Percentiles rank a stretch among this genome's conserved stretches.
Conservation (phyloP, 495 filamentous ascomycete genomes). For the Chaetomidium leptoderma region DNA sequence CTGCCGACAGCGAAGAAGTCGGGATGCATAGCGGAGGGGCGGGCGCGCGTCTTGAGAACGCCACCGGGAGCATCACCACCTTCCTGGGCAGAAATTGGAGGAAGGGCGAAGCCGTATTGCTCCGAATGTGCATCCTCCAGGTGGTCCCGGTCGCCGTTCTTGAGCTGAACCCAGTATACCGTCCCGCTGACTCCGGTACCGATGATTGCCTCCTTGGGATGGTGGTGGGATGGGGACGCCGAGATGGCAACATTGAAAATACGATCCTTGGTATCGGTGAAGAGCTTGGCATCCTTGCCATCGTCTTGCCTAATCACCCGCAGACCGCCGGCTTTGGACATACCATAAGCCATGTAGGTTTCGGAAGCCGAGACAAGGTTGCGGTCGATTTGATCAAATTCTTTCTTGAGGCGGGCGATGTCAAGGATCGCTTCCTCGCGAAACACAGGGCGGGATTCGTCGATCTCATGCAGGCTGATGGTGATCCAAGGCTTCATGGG, state of each 20-base stretch:
- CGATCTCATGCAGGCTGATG: slow-evolving; percentile 54
- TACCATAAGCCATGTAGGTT: slow-evolving; percentile 86
- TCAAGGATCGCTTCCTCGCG: slow-evolving; percentile 72
- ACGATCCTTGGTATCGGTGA: slow-evolving; percentile 79
- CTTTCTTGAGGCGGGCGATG: slow-evolving; percentile 90
- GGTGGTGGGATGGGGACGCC: slow-evolving; percentile 47
- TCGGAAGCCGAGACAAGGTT: slow-evolving; percentile 86
- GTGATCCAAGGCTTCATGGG: slow-evolving; percentile 93
- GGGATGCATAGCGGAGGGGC: slow-evolving; percentile 78
- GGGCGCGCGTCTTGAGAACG: slow-evolving; percentile 90
- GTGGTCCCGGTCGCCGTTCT: slow-evolving; percentile 63
- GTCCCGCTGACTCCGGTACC: slow-evolving; percentile 90
- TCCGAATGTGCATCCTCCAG: slow-evolving; percentile 69
- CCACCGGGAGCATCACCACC: slow-evolving; percentile 74
- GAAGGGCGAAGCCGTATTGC: slow-evolving; percentile 74
- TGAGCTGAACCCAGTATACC: slow-evolving; percentile 83
- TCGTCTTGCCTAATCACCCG: slow-evolving; percentile 91
- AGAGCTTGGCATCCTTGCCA: slow-evolving; percentile 81
- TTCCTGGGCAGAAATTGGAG: slow-evolving; percentile 68
- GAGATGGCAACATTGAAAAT: slow-evolving; percentile 91
- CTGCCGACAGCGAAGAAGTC: slow-evolving; percentile 93
- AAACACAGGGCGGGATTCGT: slow-evolving; percentile 50
- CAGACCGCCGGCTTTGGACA: slow-evolving; percentile 85
- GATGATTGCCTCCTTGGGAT: slow-evolving; percentile 70
- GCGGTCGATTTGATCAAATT: slow-evolving; percentile 94